Conservation (phyloP, 139 green algal species). For the Raphidocelis subcapitata region DNA sequence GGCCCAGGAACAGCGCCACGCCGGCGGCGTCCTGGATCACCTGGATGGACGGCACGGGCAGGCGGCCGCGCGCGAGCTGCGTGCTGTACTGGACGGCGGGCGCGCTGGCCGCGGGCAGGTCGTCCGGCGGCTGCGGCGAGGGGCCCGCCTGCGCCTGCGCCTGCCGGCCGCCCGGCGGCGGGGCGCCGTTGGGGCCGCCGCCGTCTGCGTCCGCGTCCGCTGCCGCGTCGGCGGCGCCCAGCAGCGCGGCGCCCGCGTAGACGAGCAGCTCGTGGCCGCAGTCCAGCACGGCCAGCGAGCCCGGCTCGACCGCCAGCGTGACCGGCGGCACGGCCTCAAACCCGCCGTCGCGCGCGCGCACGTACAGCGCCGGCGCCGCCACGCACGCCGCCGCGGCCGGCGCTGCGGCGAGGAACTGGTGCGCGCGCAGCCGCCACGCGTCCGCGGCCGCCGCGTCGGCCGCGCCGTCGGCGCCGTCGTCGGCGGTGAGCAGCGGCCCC, state of each 20-base stretch:
- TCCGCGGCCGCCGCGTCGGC: neutral
- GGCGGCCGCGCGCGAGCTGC: conserved; percentile 9
- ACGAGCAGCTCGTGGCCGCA: conserved; percentile 23
- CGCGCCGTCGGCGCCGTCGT: too few species aligned
- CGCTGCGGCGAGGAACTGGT: conserved; percentile 13
- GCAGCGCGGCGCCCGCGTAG: conserved; percentile 3
- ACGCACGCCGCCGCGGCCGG: conserved; percentile 13
- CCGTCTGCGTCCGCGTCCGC: neutral
- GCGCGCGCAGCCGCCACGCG: conserved; percentile 15
- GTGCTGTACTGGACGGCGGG: conserved; percentile 13
- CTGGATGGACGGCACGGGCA: conserved; percentile 9
- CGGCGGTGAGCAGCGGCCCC: neutral
- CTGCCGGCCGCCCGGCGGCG: neutral
- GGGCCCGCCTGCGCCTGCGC: neutral
- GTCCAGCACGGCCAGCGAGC: conserved; percentile 22
- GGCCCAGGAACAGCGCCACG: neutral
- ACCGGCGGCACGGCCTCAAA: conserved; percentile 21
- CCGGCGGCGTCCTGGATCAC: conserved; percentile 9
- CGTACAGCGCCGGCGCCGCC: conserved; percentile 19
- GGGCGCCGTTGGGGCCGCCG: neutral
- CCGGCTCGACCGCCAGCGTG: conserved; percentile 19
- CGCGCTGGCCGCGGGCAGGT: conserved; percentile 12
- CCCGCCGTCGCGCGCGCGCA: neutral
- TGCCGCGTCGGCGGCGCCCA: neutral
- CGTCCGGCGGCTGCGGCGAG: neutral